phyloP scores from a whole-genome alignment of 106 monocot genomes.

The Dendrobium chrysotoxum region DNA sequence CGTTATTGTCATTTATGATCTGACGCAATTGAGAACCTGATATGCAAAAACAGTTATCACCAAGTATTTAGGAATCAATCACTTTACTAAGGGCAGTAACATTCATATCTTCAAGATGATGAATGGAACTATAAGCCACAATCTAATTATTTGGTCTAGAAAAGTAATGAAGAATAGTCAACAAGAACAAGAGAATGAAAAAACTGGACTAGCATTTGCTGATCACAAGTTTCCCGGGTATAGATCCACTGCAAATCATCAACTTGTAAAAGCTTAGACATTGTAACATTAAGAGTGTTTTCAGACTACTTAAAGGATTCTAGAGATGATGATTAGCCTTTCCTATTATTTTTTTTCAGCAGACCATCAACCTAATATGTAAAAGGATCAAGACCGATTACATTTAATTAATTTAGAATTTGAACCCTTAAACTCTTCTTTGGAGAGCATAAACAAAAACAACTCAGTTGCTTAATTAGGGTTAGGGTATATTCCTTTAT shows the following conservation, averaged over 20 bases:
- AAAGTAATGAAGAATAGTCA: not conserved
- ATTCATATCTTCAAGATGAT: not conserved
- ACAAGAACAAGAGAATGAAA: not conserved
- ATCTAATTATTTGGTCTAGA: not conserved
- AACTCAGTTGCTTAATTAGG: too few relatives aligned
- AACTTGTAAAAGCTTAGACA: not conserved
- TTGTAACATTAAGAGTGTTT: not conserved
- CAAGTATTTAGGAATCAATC: not conserved
- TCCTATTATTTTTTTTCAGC: not conserved
- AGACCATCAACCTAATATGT: not conserved
- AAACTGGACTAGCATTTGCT: not conserved
- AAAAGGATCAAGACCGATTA: not conserved
- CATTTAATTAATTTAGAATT: not conserved
- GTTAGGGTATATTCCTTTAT: too few relatives aligned
- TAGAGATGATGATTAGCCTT: not conserved
- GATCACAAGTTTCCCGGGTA: not conserved
- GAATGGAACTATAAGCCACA: not conserved
- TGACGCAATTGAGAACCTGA: conserved; percentile 71
- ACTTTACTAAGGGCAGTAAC: not conserved
- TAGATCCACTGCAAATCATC: not conserved
- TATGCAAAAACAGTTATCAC: not conserved
- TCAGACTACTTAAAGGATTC: not conserved
- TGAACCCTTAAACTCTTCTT: not conserved
- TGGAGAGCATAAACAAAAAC: not conserved
- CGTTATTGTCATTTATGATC: conserved; percentile 56